phyloP scores from a whole-genome alignment of 140 eudicot genomes.

The Bidens hawaiensis region DNA sequence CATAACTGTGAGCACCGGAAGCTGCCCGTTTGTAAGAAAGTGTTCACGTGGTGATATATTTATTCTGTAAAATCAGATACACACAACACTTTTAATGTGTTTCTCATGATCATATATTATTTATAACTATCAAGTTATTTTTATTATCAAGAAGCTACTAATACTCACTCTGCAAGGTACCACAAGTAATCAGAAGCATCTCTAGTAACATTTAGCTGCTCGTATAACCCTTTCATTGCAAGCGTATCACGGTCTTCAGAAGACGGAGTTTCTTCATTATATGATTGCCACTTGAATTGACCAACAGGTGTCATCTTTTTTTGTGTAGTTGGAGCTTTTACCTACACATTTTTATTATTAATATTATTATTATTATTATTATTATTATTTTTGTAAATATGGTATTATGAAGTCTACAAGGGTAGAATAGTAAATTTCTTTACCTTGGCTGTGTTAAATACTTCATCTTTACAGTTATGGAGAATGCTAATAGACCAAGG shows the following conservation, averaged over 20 bases:
- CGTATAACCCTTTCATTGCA: slow-evolving; percentile 61
- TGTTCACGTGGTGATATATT: slow-evolving; percentile 54
- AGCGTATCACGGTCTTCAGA: slow-evolving; percentile 63
- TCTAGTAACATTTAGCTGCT: slow-evolving; percentile 73
- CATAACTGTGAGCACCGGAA: slow-evolving; percentile 68
- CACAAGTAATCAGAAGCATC: slow-evolving; percentile 89
- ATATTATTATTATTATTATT: too few relatives aligned
- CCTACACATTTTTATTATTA: too few relatives aligned
- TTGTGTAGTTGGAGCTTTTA: slow-evolving; percentile 34
- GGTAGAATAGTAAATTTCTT: slow-evolving; percentile 16
- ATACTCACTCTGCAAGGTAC: slow-evolving; percentile 83
- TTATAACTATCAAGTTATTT: too few relatives aligned
- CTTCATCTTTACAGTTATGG: slow-evolving; percentile 75
- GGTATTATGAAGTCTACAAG: slow-evolving; percentile 6
- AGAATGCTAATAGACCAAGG: slow-evolving; percentile 95
- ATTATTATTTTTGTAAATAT: not conserved
- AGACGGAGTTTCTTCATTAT: slow-evolving; percentile 71
- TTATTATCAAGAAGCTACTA: too few relatives aligned
- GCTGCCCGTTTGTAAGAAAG: slow-evolving; percentile 46
- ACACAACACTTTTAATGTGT: not conserved
- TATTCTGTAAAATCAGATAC: slow-evolving; percentile 40
- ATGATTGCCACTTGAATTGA: slow-evolving; percentile 72
- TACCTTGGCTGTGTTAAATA: slow-evolving; percentile 86
- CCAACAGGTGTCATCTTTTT: slow-evolving; percentile 58
- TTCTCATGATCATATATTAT: too few relatives aligned